phyloP scores from a whole-genome alignment of 148 eudicot genomes.

The Spergularia bocconei region DNA sequence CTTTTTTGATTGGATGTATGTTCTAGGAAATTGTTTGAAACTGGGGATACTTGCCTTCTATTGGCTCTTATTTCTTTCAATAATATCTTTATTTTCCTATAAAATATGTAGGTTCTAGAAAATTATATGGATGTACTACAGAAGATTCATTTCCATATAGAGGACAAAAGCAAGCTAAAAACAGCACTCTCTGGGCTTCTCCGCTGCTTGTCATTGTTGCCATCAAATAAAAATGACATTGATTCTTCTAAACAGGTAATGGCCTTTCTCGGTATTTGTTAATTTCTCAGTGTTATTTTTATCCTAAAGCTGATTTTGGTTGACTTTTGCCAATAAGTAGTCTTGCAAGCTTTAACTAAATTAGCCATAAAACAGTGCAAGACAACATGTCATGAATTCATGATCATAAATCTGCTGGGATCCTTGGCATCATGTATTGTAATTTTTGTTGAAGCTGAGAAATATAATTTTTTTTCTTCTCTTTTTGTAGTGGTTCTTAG shows the following conservation, averaged over 20 bases:
- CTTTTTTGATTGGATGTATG: slow-evolving; percentile 33
- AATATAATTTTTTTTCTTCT: too few relatives aligned
- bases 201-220: slow-evolving; percentile 76
- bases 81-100: background rate
- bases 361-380: too few relatives aligned
- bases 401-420: too few relatives aligned
- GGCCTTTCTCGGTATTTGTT: slow-evolving; percentile 8
- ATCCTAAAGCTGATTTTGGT: background rate
- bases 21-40: slow-evolving; percentile 63
- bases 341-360: background rate
- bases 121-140: slow-evolving; percentile 65
- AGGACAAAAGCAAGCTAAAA: slow-evolving; percentile 81
- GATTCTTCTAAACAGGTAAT: slow-evolving; percentile 44
- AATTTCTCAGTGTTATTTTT: background rate
- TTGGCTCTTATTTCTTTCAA: background rate
- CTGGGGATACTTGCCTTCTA: slow-evolving; percentile 53
- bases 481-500: too few relatives aligned
- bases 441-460: too few relatives aligned
- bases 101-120: slow-evolving; percentile 51
- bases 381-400: too few relatives aligned
- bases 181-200: slow-evolving; percentile 58
- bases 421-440: too few relatives aligned
- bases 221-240: slow-evolving; percentile 39
- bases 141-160: slow-evolving; percentile 66
- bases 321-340: background rate